These are phyloP conservation scores for Globisporangium parvum DNA, from an alignment of 352 stramenopile genomes.

Conservation along the genomic window DNA sequence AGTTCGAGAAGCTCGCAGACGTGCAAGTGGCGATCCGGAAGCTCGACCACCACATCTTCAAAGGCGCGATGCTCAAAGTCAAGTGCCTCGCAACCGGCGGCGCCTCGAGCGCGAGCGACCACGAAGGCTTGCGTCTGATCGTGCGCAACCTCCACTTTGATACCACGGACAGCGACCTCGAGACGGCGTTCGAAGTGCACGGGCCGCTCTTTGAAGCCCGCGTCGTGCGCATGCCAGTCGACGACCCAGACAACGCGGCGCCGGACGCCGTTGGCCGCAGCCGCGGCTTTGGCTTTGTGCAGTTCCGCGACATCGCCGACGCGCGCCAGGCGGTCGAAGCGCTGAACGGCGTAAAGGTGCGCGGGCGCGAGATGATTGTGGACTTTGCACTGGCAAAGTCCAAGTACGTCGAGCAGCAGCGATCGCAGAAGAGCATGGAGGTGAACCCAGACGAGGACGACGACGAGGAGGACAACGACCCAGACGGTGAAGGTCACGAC, in stretches of 20 bases:
- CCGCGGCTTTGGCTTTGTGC: conserved; percentile 81
- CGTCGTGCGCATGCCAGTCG: conserved; percentile 71
- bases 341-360: conserved; percentile 72
- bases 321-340: conserved; percentile 59
- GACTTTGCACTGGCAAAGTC: conserved; percentile 79
- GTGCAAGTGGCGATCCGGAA: conserved; percentile 52
- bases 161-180: conserved; percentile 62
- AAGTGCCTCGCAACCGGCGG: conserved; percentile 26
- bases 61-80: conserved; percentile 65
- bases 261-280: conserved; percentile 48
- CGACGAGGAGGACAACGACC: conserved; percentile 33
- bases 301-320: conserved; percentile 63
- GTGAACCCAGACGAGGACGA: conserved; percentile 24
- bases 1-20: conserved; percentile 51
- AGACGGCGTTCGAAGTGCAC: conserved; percentile 61
- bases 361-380: conserved; percentile 81
- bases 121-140: conserved; percentile 68
- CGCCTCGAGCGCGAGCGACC: conserved; percentile 23
- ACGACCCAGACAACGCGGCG: conserved; percentile 27
- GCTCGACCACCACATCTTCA: conserved; percentile 83
- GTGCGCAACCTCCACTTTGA: conserved; percentile 83
- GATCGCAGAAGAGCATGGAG: conserved; percentile 26
- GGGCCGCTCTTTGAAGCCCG: conserved; percentile 62
- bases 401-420: conserved; percentile 73
- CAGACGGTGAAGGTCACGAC: conserved; percentile 28